These are phyloP conservation scores for Dothideomycetidae sp. DNA, from an alignment of 2,329 filamentous ascomycete species.

Conservation along the genomic window DNA sequence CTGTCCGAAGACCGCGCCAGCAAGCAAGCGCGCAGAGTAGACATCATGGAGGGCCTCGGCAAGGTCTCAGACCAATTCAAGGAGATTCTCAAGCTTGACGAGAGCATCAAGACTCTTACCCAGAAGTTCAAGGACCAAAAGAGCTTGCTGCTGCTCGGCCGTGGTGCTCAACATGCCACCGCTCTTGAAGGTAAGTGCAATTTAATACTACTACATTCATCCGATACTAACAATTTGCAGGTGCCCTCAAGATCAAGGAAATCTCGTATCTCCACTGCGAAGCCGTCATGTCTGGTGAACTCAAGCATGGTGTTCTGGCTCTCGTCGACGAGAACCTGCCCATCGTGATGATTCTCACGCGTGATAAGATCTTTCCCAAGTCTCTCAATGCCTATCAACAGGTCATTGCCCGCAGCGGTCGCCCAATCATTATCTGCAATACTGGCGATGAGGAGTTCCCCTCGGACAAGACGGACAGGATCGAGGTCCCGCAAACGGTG, in stretches of 20 bases:
- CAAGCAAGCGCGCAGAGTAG: conserved; percentile 78
- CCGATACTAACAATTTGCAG: conserved; percentile 22
- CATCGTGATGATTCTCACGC: conserved; percentile 98
- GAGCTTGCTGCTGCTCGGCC: conserved; percentile 80
- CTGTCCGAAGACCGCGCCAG: conserved; percentile 92
- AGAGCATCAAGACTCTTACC: conserved; percentile 89
- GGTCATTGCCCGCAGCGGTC: conserved; percentile 89
- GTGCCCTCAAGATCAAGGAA: conserved; percentile 98
- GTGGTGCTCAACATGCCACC: conserved; percentile 92
- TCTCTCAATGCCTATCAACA: conserved; percentile 99
- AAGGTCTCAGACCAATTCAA: conserved; percentile 85
- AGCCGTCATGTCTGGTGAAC: conserved; percentile 98
- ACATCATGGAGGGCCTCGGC: conserved; percentile 88
- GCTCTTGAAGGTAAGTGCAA: conserved; percentile 60
- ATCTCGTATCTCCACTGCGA: conserved; percentile 99
- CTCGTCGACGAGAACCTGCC: conserved; percentile 96
- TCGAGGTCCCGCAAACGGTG: conserved; percentile 91
- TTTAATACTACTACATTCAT: neutral
- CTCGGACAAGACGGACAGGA: conserved; percentile 79
- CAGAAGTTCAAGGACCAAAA: conserved; percentile 95
- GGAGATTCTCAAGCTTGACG: conserved; percentile 78
- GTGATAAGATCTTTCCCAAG: conserved; percentile 92
- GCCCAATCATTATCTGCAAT: conserved; percentile 98
- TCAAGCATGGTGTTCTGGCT: conserved; percentile 96
- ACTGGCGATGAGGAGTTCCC: conserved; percentile 78